A percentile compares a stretch with the other conserved stretches of the same genome.
phyloP scores from a whole-genome alignment of 768 basidiomycete genomes.

The Pulveroboletus sp. region DNA sequence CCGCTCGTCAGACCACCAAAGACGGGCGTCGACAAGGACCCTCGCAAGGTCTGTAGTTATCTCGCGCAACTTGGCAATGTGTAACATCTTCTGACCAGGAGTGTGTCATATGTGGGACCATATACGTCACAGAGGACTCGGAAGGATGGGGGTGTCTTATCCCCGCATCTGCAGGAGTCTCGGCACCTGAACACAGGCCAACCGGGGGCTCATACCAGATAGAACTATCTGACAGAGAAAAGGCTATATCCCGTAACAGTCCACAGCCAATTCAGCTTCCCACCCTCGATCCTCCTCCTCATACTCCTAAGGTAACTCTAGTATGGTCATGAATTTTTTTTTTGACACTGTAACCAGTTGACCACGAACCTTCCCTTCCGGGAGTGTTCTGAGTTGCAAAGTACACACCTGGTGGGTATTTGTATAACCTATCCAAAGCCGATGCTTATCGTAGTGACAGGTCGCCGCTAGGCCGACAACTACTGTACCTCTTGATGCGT shows the following conservation, averaged over 20 bases:
- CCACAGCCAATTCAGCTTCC: constrained; percentile 32
- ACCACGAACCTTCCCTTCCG: constrained; percentile 16
- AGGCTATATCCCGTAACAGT: constrained; percentile 13
- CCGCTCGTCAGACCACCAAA: constrained; percentile 82
- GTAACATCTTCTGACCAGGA: constrained; percentile 42
- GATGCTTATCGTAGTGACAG: constrained; percentile 14
- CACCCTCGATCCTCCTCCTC: constrained; percentile 28
- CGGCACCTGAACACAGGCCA: constrained; percentile 1
- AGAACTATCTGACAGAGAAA: constrained; percentile 10
- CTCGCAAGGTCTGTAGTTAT: constrained; percentile 50
- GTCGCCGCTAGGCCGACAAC: constrained; percentile 10
- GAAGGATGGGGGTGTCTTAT: constrained; percentile 46
- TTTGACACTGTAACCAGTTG: constrained; percentile 18
- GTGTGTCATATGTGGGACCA: constrained; percentile 70
- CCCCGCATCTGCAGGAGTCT: constrained; percentile 18
- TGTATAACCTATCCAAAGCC: neutral
- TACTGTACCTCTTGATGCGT: constrained; percentile 17
- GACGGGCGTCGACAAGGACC: constrained; percentile 53
- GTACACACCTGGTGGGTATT: constrained; percentile 15
- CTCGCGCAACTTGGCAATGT: neutral
- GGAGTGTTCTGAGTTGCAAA: constrained; percentile 12
- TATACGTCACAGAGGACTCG: constrained; percentile 55
- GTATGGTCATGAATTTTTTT: neutral
- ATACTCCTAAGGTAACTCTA: constrained; percentile 26
- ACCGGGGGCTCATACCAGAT: constrained; percentile 3